Conservation (phyloP, 352 stramenopile genomes). For the Phytopythium ostracodes region DNA sequence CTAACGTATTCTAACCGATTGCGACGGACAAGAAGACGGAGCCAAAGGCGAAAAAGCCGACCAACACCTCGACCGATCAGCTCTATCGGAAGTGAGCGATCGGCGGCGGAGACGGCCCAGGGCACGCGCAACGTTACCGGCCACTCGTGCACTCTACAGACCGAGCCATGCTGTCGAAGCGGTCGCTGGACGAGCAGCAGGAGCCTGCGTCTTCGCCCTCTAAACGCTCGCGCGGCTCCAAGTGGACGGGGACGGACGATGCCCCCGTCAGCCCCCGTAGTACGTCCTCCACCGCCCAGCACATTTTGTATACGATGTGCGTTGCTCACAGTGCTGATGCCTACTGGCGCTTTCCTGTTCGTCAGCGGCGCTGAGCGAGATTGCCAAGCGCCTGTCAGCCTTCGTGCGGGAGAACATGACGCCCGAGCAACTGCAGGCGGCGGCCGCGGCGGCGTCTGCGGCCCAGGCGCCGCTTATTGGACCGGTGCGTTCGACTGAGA, state of each 20-base stretch:
- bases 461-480: conserved; percentile 7
- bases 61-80: too few species aligned
- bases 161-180: not conserved
- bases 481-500: not conserved
- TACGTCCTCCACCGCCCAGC: not conserved
- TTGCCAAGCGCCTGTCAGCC: conserved; percentile 57
- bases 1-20: too few species aligned
- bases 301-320: not conserved
- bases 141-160: not conserved
- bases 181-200: conserved; percentile 1
- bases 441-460: conserved; percentile 8
- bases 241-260: conserved; percentile 12
- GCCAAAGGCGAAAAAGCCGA: too few species aligned
- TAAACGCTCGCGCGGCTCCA: conserved; percentile 20
- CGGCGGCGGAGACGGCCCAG: not conserved
- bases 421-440: conserved; percentile 28
- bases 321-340: not conserved
- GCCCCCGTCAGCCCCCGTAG: not conserved
- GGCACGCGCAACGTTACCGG: too few species aligned
- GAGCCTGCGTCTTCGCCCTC: not conserved
- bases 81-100: not conserved
- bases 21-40: too few species aligned
- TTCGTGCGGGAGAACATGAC: conserved; percentile 64
- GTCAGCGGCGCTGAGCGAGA: conserved; percentile 36
- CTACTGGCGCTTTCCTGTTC: too few species aligned